Evolutionary conservation across 345 rosid genomes (phyloP).

Genomic region (Pistacia vera): DNA sequence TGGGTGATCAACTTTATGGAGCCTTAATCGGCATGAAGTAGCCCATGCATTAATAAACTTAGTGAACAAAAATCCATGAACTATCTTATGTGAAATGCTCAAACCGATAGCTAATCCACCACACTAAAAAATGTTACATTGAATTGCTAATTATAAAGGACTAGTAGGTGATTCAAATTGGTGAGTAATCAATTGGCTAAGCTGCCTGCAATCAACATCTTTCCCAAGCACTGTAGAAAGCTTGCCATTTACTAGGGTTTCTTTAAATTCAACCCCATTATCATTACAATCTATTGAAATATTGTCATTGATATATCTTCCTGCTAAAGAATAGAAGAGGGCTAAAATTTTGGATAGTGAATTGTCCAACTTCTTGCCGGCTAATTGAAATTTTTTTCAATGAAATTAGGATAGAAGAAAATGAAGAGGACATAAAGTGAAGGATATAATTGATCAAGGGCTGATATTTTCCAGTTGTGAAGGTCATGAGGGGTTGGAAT

Average conservation of each 20-base stretch:
- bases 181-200: conserved; percentile 8
- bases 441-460: background rate
- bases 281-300: background rate
- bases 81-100: conserved; percentile 20
- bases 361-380: background rate
- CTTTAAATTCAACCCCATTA: background rate
- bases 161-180: conserved; percentile 7
- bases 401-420: background rate
- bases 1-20: background rate
- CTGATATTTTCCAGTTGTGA: background rate
- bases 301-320: background rate
- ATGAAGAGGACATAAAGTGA: background rate
- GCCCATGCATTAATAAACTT: conserved; percentile 19
- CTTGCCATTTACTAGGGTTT: background rate
- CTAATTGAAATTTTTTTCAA: background rate
- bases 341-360: background rate
- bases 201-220: background rate
- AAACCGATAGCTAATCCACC: conserved; percentile 24
- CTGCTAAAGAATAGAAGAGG: background rate
- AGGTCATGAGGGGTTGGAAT: background rate
- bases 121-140: conserved; percentile 22
- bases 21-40: conserved; percentile 10
- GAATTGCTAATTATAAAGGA: conserved; percentile 17
- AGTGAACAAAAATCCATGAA: conserved; percentile 11
- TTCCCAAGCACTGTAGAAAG: background rate